Evolutionary conservation across 148 eudicot genomes (phyloP).

Genomic region (Nepenthes mirabilis): DNA sequence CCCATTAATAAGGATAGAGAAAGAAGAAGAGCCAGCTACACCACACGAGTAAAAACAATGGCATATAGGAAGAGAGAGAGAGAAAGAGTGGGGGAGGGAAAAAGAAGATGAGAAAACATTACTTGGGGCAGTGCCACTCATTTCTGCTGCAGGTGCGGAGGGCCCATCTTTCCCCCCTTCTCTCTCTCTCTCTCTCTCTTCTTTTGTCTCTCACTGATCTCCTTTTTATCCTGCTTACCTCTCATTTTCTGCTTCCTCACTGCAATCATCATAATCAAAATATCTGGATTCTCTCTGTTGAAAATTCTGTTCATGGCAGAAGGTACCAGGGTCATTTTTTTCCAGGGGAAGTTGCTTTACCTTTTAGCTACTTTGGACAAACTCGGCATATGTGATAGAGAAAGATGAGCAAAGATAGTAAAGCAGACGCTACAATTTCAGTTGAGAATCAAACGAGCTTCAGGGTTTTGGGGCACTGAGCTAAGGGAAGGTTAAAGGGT

Average conservation of each 20-base stretch:
- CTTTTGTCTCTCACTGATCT: conserved; percentile 1
- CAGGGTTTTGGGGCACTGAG: too few relatives aligned
- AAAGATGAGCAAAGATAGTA: neutral
- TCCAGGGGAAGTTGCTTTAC: neutral
- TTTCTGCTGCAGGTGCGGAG: too few relatives aligned
- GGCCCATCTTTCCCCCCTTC: too few relatives aligned
- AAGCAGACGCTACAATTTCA: too few relatives aligned
- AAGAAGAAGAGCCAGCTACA: conserved; percentile 11
- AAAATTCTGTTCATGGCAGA: neutral
- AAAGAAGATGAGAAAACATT: too few relatives aligned
- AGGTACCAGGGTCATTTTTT: neutral
- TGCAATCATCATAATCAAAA: conserved; percentile 40
- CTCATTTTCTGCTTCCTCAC: conserved; percentile 10
- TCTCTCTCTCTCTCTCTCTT: neutral
- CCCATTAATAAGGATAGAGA: conserved; percentile 12
- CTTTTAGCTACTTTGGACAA: neutral
- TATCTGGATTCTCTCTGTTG: conserved; percentile 3
- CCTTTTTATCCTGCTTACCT: conserved; percentile 15
- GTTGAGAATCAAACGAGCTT: too few relatives aligned
- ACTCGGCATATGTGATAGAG: neutral
- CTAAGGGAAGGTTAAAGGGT: too few relatives aligned
- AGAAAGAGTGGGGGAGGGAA: too few relatives aligned
- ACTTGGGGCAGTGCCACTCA: too few relatives aligned
- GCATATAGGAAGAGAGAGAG: too few relatives aligned
- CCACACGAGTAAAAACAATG: conserved; percentile 8